These are phyloP conservation scores for Phoenix roebelenii DNA, from an alignment of 176 grass and related monocot species.

Conservation along the genomic window DNA sequence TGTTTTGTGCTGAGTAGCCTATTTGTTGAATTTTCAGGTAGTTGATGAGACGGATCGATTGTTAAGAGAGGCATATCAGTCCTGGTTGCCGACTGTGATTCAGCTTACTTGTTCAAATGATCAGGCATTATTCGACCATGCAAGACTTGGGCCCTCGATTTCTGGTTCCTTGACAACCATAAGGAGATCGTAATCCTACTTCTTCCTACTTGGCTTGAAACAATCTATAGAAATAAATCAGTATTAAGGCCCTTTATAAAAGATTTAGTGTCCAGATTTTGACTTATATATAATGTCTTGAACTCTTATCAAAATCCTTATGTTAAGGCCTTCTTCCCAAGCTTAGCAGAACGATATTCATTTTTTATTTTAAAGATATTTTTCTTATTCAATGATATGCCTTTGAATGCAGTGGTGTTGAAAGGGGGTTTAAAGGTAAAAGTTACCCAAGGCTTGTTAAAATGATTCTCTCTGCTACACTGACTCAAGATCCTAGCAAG, in stretches of 20 bases:
- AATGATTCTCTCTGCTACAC: constrained; percentile 80
- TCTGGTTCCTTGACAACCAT: constrained; percentile 55
- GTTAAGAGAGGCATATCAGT: constrained; percentile 86
- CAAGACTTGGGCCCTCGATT: constrained; percentile 18
- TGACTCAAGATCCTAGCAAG: constrained; percentile 99
- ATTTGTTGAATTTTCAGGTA: constrained; percentile 33
- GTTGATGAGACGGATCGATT: constrained; percentile 90
- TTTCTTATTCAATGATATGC: constrained; percentile 6
- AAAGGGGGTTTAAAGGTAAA: constrained; percentile 85
- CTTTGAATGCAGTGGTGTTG: constrained; percentile 44
- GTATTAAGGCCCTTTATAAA: no score
- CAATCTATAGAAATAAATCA: no score
- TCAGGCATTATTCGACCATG: constrained; percentile 24
- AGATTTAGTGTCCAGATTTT: no score
- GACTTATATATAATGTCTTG: no score
- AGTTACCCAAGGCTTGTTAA: constrained; percentile 68
- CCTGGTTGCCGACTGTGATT: constrained; percentile 83
- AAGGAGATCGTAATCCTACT: constrained; percentile 58
- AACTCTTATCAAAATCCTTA: no score
- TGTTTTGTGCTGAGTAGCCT: constrained; percentile 10
- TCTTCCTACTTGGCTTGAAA: no score
- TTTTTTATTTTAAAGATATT: neutral
- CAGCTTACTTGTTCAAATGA: constrained; percentile 36
- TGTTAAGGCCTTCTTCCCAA: no score
- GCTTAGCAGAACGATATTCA: no score